Evolutionary conservation across 257 asterid species (phyloP).

Genomic region (Solanum lignicaule): DNA sequence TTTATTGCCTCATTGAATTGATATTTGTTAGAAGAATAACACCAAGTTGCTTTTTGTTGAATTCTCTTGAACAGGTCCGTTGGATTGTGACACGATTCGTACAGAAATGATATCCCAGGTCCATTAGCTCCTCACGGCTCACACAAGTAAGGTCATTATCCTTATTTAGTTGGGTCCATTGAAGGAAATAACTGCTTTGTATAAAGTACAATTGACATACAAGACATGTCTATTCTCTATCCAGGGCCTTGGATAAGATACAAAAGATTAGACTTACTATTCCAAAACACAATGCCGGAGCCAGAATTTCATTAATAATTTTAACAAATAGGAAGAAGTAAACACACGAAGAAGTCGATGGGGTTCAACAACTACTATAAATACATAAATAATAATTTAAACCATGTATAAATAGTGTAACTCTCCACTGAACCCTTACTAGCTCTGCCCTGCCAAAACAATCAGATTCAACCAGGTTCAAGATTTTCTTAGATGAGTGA

Average conservation of each 20-base stretch:
- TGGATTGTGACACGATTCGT: slow-evolving; percentile 46
- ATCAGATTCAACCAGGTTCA: neutral
- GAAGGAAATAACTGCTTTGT: neutral
- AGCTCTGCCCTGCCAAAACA: neutral
- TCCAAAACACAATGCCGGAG: neutral
- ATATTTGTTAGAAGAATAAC: neutral
- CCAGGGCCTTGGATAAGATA: neutral
- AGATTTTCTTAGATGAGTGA: neutral
- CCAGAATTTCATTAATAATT: neutral
- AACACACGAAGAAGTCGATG: neutral
- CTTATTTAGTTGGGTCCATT: neutral
- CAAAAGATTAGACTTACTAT: neutral
- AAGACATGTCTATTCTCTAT: neutral
- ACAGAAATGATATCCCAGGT: slow-evolving; percentile 14
- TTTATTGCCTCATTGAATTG: neutral
- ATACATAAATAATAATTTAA: neutral
- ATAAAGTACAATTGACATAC: neutral
- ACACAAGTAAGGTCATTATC: neutral
- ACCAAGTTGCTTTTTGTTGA: neutral
- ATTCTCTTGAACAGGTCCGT: slow-evolving; percentile 27
- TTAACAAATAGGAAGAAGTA: neutral
- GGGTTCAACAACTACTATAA: neutral
- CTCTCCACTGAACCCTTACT: neutral
- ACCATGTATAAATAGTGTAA: neutral
- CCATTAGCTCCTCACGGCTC: neutral